Base-by-base conservation (phyloP, 1,139 yeast species). In the Yamadazyma buinensis region DNA sequence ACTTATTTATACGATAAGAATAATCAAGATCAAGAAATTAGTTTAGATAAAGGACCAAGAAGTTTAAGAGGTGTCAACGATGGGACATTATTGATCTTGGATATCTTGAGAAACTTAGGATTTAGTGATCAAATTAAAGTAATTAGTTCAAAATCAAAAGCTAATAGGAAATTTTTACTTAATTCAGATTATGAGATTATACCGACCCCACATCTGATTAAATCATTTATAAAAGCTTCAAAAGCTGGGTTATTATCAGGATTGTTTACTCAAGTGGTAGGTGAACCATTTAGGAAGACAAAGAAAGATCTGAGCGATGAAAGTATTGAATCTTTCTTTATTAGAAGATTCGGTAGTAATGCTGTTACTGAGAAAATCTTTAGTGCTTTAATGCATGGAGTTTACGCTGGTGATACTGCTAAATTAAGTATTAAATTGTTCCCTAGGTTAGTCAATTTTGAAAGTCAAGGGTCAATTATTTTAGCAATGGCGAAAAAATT, bases 371-470 rank as follows among this genome's bases (percentile, higher is more conserved):
- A 76, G 33, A 79, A 84, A 37, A 60, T 92, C 11, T 59, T 84
- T 13, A 85, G 95, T 55, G 97, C 96, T 0, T 62, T 90, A 4
- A 65, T 84, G 51, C 88, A 88, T 51, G 98, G 98, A 1, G 80
- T 92, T 2, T 92, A 88, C 55, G 97, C 95, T 5, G 97, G 95
- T 1, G 95, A 90, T 55, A 70, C 79, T 3, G 52, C 71, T 9
- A 65, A 75, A 39, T 61, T 92, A 29, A 84, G 95, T 58, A 77
- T 84, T 0, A 62, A 73, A 15, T 72, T 83, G 1, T 47, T 81
- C 38, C 76, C 78, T 0, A 45, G 59, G 11, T 50, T 86, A 41
- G 75, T 70, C 33, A 61, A 70, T 15, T 56, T 77, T 35, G 96
- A 86, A 52, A 51, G 61, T n/a, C 56, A 72, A 7, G 61, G 76